These are phyloP conservation scores for Pleurotus djamor DNA, from an alignment of 768 basidiomycete species.

Conservation along the genomic window DNA sequence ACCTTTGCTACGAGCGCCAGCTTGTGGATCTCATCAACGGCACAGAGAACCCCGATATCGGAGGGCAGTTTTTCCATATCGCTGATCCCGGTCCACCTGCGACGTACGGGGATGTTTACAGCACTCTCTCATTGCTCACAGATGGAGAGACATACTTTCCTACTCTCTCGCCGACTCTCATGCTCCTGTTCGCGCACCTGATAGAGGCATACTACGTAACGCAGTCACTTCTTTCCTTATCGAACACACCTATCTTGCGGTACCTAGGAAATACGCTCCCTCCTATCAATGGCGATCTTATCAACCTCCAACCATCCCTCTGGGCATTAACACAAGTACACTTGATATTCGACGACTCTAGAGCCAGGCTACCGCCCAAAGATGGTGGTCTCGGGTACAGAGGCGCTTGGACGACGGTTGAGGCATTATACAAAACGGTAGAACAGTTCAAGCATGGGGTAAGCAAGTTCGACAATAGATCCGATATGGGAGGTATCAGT, in stretches of 20 bases:
- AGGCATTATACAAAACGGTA: slow-evolving; percentile 56
- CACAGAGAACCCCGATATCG: slow-evolving; percentile 55
- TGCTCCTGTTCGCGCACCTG: slow-evolving; percentile 61
- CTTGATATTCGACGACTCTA: slow-evolving; percentile 64
- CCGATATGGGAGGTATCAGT: slow-evolving; percentile 42
- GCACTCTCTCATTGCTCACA: slow-evolving; percentile 49
- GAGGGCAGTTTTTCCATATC: slow-evolving; percentile 68
- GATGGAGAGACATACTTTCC: slow-evolving; percentile 58
- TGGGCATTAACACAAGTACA: slow-evolving; percentile 54
- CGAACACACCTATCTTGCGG: slow-evolving; percentile 20
- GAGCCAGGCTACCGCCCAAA: slow-evolving; percentile 49
- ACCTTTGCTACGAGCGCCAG: slow-evolving; percentile 71
- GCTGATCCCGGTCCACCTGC: slow-evolving; percentile 64
- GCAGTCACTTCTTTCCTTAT: slow-evolving; percentile 35
- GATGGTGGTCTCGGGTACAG: slow-evolving; percentile 65
- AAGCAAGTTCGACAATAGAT: slow-evolving; percentile 34
- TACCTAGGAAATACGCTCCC: slow-evolving; percentile 39
- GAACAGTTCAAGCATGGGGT: slow-evolving; percentile 42
- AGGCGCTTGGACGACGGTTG: slow-evolving; percentile 55
- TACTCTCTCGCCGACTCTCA: slow-evolving; percentile 53
- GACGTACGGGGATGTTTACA: slow-evolving; percentile 64
- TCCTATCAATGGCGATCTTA: slow-evolving; percentile 41
- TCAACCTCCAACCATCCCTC: slow-evolving; percentile 59
- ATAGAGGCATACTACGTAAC: slow-evolving; percentile 55
- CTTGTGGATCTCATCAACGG: slow-evolving; percentile 48